Evolutionary conservation across 257 asterid species (phyloP).

Genomic region (Verbascum thapsus): DNA sequence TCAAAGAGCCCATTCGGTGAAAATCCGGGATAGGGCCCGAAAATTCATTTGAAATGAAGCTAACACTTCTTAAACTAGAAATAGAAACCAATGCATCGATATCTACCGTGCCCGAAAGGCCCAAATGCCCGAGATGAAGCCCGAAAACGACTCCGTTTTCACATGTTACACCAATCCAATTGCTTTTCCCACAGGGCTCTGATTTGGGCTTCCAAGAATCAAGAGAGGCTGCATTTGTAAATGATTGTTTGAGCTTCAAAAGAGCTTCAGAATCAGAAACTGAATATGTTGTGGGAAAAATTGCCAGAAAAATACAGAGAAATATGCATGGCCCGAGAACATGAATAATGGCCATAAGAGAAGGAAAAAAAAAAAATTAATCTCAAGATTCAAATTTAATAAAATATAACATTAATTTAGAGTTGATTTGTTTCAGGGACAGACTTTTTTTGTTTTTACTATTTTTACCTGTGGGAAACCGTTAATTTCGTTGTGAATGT

Average conservation of each 20-base stretch:
- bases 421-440: slow-evolving; percentile 15
- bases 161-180: slow-evolving; percentile 67
- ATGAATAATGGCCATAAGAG: slow-evolving; percentile 51
- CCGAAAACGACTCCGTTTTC: slow-evolving; percentile 44
- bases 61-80: slow-evolving; percentile 50
- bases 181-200: slow-evolving; percentile 47
- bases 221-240: slow-evolving; percentile 47
- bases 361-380: background rate
- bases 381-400: slow-evolving; percentile 3
- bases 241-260: slow-evolving; percentile 53
- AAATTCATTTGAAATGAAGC: slow-evolving; percentile 50
- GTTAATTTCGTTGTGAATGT: slow-evolving; percentile 36
- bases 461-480: slow-evolving; percentile 39
- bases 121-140: slow-evolving; percentile 48
- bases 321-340: slow-evolving; percentile 37
- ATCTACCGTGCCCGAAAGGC: slow-evolving; percentile 65
- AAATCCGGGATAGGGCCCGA: slow-evolving; percentile 80
- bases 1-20: slow-evolving; percentile 48
- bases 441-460: slow-evolving; percentile 25
- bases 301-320: slow-evolving; percentile 34
- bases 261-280: slow-evolving; percentile 61
- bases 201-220: slow-evolving; percentile 75
- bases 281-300: slow-evolving; percentile 30
- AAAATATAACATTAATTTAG: slow-evolving; percentile 3
- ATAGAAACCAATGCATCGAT: slow-evolving; percentile 60